Conservation (phyloP, 1,139 yeast species). For the Debaryomyces psychrophilus region DNA sequence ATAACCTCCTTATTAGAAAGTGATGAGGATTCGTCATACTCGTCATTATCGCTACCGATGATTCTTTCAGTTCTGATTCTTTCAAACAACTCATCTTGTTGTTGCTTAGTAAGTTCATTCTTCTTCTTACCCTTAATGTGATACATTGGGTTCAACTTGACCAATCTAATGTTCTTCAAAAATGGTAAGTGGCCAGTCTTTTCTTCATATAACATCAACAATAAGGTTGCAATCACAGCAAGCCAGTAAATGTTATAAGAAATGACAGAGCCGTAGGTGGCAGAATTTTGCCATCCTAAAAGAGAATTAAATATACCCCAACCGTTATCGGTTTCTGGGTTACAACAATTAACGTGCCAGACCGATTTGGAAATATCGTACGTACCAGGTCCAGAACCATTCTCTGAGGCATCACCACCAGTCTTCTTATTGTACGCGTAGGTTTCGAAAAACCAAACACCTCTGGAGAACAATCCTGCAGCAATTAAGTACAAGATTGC, state of each 20-base stretch:
- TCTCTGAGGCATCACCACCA: slow-evolving; percentile 90
- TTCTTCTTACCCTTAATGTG: slow-evolving; percentile 70
- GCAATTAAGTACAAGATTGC: slow-evolving; percentile 81
- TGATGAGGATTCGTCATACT: neutral
- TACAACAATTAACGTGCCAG: slow-evolving; percentile 95
- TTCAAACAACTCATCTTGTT: slow-evolving; percentile 57
- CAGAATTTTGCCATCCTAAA: slow-evolving; percentile 47
- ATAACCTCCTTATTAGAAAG: neutral
- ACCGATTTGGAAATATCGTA: slow-evolving; percentile 75
- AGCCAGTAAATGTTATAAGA: slow-evolving; percentile 87
- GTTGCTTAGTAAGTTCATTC: slow-evolving; percentile 54
- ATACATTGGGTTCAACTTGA: slow-evolving; percentile 70
- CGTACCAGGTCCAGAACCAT: slow-evolving; percentile 91
- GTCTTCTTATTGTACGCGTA: slow-evolving; percentile 62
- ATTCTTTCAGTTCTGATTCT: slow-evolving; percentile 33
- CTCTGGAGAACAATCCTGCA: slow-evolving; percentile 88
- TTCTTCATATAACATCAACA: slow-evolving; percentile 74
- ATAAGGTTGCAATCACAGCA: slow-evolving; percentile 53
- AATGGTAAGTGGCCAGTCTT: slow-evolving; percentile 46
- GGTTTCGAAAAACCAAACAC: slow-evolving; percentile 82
- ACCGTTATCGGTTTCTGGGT: slow-evolving; percentile 84
- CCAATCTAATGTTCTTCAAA: slow-evolving; percentile 52
- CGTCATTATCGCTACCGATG: neutral
- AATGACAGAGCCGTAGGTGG: slow-evolving; percentile 84
- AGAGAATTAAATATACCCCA: slow-evolving; percentile 83